phyloP scores from a whole-genome alignment of 2,329 filamentous ascomycete species.

The Curvularia lunata region DNA sequence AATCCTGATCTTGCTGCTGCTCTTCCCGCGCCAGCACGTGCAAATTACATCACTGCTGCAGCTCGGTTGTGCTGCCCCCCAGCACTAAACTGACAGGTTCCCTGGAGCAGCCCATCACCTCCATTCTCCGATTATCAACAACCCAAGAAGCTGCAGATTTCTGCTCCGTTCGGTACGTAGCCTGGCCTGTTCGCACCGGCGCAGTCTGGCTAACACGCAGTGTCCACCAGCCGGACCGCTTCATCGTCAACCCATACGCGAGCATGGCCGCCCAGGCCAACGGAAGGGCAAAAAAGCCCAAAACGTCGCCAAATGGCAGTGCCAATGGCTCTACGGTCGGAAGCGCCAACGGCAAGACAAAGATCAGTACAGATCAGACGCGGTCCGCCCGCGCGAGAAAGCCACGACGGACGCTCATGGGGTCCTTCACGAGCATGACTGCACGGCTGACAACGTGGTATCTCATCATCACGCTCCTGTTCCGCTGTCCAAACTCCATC shows the following conservation, averaged over 20 bases:
- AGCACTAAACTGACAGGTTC: constrained; percentile 20
- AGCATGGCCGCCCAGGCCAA: constrained; percentile 49
- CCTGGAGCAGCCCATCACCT: constrained; percentile 17
- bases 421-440: constrained; percentile 41
- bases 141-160: constrained; percentile 10
- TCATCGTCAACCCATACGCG: constrained; percentile 19
- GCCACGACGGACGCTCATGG: constrained; percentile 30
- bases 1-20: constrained; percentile 17
- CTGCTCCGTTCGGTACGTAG: constrained; percentile 12
- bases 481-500: constrained; percentile 78
- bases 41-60: constrained; percentile 36
- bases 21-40: constrained; percentile 35
- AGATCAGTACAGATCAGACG: constrained; percentile 39
- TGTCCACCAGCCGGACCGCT: constrained; percentile 9
- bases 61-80: constrained; percentile 26
- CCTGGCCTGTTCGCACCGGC: neutral
- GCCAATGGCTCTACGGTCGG: constrained; percentile 34
- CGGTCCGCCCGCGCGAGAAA: constrained; percentile 25
- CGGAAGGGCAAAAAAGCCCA: constrained; percentile 47
- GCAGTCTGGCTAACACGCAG: constrained; percentile 5
- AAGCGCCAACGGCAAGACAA: constrained; percentile 35
- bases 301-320: constrained; percentile 36
- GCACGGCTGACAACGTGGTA: constrained; percentile 78
- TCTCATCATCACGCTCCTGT: constrained; percentile 76
- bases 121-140: constrained; percentile 21